Percentiles rank a stretch among this genome's conserved stretches.
Evolutionary conservation across 2,329 filamentous ascomycete genomes (phyloP).

Genomic region (Fusarium humuli): DNA sequence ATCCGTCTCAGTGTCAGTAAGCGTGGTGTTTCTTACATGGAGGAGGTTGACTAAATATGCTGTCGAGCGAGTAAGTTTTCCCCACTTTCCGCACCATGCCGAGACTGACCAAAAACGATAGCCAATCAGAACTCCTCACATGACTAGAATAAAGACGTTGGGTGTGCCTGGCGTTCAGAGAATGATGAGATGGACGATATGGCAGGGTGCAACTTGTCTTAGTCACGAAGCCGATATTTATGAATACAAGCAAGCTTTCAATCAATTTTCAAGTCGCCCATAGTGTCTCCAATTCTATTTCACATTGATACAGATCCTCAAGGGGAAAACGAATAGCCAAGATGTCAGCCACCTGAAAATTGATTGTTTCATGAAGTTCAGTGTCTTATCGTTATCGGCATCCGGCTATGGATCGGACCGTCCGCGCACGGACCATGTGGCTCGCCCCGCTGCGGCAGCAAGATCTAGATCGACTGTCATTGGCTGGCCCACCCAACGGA

Average conservation of each 20-base stretch:
- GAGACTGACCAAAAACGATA: background rate
- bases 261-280: too few species aligned
- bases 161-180: too few species aligned
- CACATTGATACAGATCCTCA: fast-evolving
- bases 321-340: fast-evolving
- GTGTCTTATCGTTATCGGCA: background rate
- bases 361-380: background rate
- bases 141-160: fast-evolving
- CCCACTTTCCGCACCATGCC: fast-evolving
- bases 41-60: background rate
- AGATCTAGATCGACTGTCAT: background rate
- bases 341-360: fast-evolving
- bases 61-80: background rate
- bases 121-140: too few species aligned
- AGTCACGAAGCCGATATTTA: background rate
- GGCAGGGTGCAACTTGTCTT: fast-evolving
- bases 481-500: fast-evolving
- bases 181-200: background rate
- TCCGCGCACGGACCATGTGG: background rate
- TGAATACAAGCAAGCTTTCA: background rate
- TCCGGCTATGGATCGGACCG: background rate
- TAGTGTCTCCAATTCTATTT: too few species aligned
- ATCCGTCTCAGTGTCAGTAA: too few species aligned
- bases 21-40: background rate
- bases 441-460: background rate